Conservation (phyloP, 2,329 filamentous ascomycete genomes). For the Trichoderma sp. region DNA sequence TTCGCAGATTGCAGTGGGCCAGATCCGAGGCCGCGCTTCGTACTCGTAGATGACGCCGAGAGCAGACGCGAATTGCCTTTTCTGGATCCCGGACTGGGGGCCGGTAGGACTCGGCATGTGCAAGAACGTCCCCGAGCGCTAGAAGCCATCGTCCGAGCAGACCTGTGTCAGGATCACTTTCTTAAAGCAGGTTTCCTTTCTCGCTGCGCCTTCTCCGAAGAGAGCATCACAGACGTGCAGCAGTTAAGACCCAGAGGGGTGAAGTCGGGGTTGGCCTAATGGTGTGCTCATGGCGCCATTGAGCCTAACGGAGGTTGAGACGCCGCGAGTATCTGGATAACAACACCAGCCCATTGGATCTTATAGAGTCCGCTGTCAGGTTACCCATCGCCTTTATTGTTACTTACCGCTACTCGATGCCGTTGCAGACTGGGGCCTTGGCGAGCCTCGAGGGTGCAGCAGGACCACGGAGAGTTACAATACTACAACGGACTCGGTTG, state of each 20-base stretch:
- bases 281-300: not conserved
- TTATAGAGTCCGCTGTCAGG: slow-evolving; percentile 9
- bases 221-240: slow-evolving; percentile 6
- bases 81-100: not conserved
- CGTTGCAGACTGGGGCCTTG: not conserved
- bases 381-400: not conserved
- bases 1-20: slow-evolving; percentile 10
- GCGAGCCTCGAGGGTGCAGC: not conserved
- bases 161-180: not conserved
- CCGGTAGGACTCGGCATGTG: not conserved
- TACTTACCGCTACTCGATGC: slow-evolving; percentile 1
- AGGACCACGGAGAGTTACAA: not conserved
- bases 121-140: not conserved
- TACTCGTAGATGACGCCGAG: slow-evolving; percentile 18
- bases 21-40: slow-evolving; percentile 23
- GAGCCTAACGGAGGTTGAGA: not conserved
- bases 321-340: not conserved
- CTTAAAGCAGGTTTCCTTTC: not conserved
- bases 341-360: not conserved
- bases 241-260: not conserved
- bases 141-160: not conserved
- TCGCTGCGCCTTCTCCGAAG: not conserved
- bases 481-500: not conserved
- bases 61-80: slow-evolving; percentile 16
- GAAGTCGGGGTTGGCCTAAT: not conserved